Evolutionary conservation across 345 rosid genomes (phyloP).

Genomic region (Bruguiera sexangula): DNA sequence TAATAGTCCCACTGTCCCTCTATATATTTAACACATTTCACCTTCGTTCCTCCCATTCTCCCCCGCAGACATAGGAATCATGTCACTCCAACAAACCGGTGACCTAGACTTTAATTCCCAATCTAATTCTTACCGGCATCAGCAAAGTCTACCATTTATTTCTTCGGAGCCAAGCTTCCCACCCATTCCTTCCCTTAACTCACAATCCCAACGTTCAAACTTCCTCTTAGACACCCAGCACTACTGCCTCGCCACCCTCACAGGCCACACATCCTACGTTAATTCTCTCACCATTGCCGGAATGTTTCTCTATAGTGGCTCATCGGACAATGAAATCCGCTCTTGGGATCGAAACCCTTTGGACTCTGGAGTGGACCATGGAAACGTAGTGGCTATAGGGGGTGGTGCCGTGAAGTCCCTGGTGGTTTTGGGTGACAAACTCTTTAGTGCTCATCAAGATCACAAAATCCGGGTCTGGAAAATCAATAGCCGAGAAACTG

Average conservation of each 20-base stretch:
- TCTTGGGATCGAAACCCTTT: slow-evolving; percentile 49
- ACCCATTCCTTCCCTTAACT: slow-evolving; percentile 38
- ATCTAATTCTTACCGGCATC: slow-evolving; percentile 13
- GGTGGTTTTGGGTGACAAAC: slow-evolving; percentile 57
- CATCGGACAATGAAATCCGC: slow-evolving; percentile 57
- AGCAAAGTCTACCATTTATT: slow-evolving; percentile 16
- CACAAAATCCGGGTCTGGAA: slow-evolving; percentile 94
- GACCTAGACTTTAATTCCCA: slow-evolving; percentile 24
- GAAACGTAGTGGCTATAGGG: slow-evolving; percentile 39
- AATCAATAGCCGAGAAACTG: slow-evolving; percentile 40
- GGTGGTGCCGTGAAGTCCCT: slow-evolving; percentile 79
- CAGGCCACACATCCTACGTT: slow-evolving; percentile 56
- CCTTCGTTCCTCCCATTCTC: slow-evolving; percentile 18
- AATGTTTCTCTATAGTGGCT: slow-evolving; percentile 67
- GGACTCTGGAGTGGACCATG: slow-evolving; percentile 27
- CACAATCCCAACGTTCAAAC: slow-evolving; percentile 18
- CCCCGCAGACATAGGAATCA: slow-evolving; percentile 10
- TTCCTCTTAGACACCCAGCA: slow-evolving; percentile 22
- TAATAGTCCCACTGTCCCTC: not conserved
- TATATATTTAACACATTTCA: slow-evolving; percentile 19
- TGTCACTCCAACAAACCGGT: slow-evolving; percentile 22
- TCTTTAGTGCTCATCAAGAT: slow-evolving; percentile 92
- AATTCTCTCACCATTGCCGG: slow-evolving; percentile 62
- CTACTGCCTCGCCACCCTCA: slow-evolving; percentile 59
- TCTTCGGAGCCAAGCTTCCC: slow-evolving; percentile 42